Conservation (phyloP, 805 yeast genomes). For the Starmerella bacillaris region DNA sequence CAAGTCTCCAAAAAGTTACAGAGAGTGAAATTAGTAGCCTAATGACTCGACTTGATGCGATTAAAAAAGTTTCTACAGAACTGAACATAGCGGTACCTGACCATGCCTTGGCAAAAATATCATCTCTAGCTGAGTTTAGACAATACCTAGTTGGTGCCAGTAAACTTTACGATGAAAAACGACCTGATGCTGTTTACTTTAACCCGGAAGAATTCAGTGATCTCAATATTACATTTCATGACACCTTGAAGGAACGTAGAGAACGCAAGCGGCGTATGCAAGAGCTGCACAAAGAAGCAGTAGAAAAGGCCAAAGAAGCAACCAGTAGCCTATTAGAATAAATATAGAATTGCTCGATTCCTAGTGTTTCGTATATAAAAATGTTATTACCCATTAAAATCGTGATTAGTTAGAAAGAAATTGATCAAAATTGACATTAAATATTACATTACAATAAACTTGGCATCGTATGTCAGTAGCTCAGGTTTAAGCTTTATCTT, state of each 20-base stretch:
- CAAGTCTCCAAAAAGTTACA: slow-evolving; percentile 4
- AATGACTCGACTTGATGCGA: slow-evolving; percentile 30
- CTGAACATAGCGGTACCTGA: slow-evolving; percentile 41
- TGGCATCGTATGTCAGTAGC: too few species aligned
- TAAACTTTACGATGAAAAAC: slow-evolving; percentile 37
- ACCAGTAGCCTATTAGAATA: too few species aligned
- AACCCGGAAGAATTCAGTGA: slow-evolving; percentile 37
- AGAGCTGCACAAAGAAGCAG: slow-evolving; percentile 33
- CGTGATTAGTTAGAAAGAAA: too few species aligned
- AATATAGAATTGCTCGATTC: too few species aligned
- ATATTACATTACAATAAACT: too few species aligned
- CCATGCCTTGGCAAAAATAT: slow-evolving; percentile 28
- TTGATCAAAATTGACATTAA: too few species aligned
- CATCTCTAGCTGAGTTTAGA: slow-evolving; percentile 26
- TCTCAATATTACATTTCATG: slow-evolving; percentile 31
- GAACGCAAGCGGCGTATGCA: slow-evolving; percentile 31
- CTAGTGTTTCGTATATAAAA: too few species aligned
- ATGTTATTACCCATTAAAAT: too few species aligned
- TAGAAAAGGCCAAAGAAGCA: too few species aligned
- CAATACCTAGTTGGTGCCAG: slow-evolving; percentile 27
- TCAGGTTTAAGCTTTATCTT: too few species aligned
- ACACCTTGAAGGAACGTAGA: slow-evolving; percentile 31
- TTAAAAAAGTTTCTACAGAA: slow-evolving; percentile 31
- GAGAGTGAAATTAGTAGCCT: slow-evolving; percentile 24
- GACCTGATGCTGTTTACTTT: slow-evolving; percentile 60